phyloP scores from a whole-genome alignment of 2,329 filamentous ascomycete genomes.

The Penicillium sp. region DNA sequence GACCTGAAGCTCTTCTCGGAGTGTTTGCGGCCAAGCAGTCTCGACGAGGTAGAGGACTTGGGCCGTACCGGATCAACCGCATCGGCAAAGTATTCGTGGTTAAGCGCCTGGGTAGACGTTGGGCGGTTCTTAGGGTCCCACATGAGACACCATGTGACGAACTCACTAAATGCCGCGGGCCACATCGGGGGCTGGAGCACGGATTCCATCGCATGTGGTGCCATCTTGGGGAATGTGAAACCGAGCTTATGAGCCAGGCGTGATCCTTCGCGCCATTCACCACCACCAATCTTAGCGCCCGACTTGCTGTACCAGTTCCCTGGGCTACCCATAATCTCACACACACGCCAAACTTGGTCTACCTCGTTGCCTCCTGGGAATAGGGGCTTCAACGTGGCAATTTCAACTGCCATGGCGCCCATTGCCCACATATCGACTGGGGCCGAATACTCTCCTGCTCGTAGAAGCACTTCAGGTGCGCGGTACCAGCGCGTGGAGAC shows the following conservation, averaged over 20 bases:
- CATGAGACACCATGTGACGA: slow-evolving; percentile 98
- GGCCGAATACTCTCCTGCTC: slow-evolving; percentile 94
- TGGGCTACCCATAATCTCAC: slow-evolving; percentile 98
- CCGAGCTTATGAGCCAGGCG: slow-evolving; percentile 91
- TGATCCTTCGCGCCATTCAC: slow-evolving; percentile 95
- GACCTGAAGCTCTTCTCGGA: slow-evolving; percentile 73
- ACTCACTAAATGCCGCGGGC: slow-evolving; percentile 82
- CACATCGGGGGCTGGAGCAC: slow-evolving; percentile 88
- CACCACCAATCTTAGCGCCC: slow-evolving; percentile 81
- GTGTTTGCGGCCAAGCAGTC: slow-evolving; percentile 83
- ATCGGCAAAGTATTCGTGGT: slow-evolving; percentile 91
- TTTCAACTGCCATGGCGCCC: slow-evolving; percentile 97
- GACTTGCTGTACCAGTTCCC: slow-evolving; percentile 97
- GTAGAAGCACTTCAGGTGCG: slow-evolving; percentile 87
- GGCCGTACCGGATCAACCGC: slow-evolving; percentile 87
- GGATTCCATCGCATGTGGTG: slow-evolving; percentile 92
- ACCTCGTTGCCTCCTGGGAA: slow-evolving; percentile 98
- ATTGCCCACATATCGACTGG: slow-evolving; percentile 99
- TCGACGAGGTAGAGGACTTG: slow-evolving; percentile 77
- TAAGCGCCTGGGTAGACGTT: slow-evolving; percentile 89
- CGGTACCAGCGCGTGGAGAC: slow-evolving; percentile 96
- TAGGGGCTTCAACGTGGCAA: slow-evolving; percentile 91
- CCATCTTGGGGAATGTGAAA: slow-evolving; percentile 99
- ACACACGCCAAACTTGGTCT: slow-evolving; percentile 97
- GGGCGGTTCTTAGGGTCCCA: slow-evolving; percentile 94